These are phyloP conservation scores for Aspergillus cristatus DNA, from an alignment of 495 filamentous ascomycete genomes.

Conservation along the genomic window DNA sequence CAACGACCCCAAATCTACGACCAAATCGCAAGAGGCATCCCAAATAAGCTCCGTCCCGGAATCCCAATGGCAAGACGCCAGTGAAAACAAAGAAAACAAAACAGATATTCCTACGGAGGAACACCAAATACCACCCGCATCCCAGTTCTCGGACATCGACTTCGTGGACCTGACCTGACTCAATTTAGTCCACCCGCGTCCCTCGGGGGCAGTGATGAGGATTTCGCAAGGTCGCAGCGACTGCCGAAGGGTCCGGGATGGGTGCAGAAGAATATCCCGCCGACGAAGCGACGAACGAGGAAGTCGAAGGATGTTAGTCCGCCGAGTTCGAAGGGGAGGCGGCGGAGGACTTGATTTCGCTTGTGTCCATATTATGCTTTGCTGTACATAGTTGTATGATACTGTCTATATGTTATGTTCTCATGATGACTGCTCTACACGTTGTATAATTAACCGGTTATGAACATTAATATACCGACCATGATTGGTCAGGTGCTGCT, in stretches of 20 bases:
- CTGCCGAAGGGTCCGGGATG: slow-evolving; percentile 28
- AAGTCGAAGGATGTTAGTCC: slow-evolving; percentile 21
- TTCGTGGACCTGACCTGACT: too few relatives aligned
- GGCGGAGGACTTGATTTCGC: slow-evolving; percentile 1
- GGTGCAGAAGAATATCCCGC: slow-evolving; percentile 23
- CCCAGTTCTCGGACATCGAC: too few relatives aligned
- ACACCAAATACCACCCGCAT: slow-evolving; percentile 7
- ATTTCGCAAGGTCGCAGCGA: slow-evolving; percentile 18
- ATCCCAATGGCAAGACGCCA: not conserved
- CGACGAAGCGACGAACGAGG: slow-evolving; percentile 9
- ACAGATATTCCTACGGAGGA: not conserved
- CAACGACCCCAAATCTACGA: too few relatives aligned
- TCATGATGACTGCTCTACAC: too few relatives aligned
- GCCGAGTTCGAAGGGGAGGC: slow-evolving; percentile 9
- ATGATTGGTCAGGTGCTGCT: not conserved
- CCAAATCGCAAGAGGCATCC: not conserved
- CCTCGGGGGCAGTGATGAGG: slow-evolving; percentile 19
- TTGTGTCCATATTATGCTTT: too few relatives aligned
- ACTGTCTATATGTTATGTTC: slow-evolving; percentile 2
- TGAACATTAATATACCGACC: slow-evolving; percentile 2
- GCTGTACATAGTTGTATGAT: slow-evolving; percentile 1
- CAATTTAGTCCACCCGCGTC: slow-evolving; percentile 23
- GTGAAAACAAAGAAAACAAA: not conserved
- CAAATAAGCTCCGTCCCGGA: not conserved
- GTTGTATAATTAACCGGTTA: too few relatives aligned